phyloP scores from a whole-genome alignment of 1,284 basidiomycete genomes.

The Rhodotorula glutinis region DNA sequence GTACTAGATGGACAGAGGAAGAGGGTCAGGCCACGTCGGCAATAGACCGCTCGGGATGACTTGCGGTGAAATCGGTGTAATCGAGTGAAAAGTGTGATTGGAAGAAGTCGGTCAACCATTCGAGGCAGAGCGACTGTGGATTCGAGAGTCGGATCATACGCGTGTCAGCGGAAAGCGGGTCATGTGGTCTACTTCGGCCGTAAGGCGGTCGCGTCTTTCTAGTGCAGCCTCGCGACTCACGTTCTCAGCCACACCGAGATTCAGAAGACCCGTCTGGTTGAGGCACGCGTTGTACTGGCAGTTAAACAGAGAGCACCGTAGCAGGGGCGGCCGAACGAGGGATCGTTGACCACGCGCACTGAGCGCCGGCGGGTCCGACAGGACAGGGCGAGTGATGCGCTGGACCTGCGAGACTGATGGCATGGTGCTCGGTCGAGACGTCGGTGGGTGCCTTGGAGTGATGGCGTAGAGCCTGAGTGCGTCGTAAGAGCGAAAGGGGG shows the following conservation, averaged over 20 bases:
- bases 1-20: constrained; percentile 38
- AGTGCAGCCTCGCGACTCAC: constrained; percentile 3
- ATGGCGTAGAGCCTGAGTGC: background rate
- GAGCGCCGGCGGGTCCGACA: constrained; percentile 15
- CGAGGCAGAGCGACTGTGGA: constrained; percentile 14
- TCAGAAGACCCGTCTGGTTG: constrained; percentile 27
- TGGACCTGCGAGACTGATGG: background rate
- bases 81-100: constrained; percentile 15
- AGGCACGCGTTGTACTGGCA: constrained; percentile 15
- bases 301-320: constrained; percentile 38
- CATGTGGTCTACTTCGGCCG: too few relatives aligned
- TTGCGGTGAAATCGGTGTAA: constrained; percentile 21
- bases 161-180: too few relatives aligned
- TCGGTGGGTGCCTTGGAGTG: background rate
- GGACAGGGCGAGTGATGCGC: constrained; percentile 2
- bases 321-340: constrained; percentile 33
- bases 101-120: constrained; percentile 29
- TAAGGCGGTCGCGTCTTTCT: too few relatives aligned
- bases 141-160: too few relatives aligned
- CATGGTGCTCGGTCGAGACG: background rate
- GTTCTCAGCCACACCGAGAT: constrained; percentile 35
- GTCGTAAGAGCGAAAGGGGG: background rate
- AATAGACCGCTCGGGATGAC: background rate
- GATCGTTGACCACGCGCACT: constrained; percentile 26
- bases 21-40: too few relatives aligned